Base-by-base conservation (phyloP, 2,329 filamentous ascomycete genomes). In the Fusarium staphyleae region DNA sequence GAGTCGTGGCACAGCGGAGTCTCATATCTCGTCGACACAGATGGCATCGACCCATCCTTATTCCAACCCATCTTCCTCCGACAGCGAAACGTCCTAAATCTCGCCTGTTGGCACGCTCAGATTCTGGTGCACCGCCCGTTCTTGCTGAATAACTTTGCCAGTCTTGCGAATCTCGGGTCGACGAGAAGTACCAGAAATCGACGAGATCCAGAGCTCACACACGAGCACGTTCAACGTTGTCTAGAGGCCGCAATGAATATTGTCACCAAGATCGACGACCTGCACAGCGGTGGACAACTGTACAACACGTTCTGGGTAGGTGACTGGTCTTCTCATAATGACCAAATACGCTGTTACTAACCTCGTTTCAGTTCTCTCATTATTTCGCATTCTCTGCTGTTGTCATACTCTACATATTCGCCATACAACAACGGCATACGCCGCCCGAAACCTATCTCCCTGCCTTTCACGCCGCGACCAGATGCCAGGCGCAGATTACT, bases 341-440 rank as follows among this genome's bases (percentile, higher is more conserved):
- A 74, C 63, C 67, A 6, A 75, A 75, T 9, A 70, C 71, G 2
- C 13, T 22, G 5, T 24, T 8, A 8, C 22, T 12, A n/a, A 16
- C n/a, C 11, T 46, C 7, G 19, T 24, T 5, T 9, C 14, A 56
- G 53, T 56, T 56, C 13, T 40, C 43, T 2, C 74, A 75, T 16
- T 79, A 79, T 50, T 76, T 75, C 48, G 75, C 72, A 1, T 79
- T 79, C 35, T 77, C 69, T 15, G 77, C 77, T 1, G 72, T 76
- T 4, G 74, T 77, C 1, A 69, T 78, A 0, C 63, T 79, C 4
- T 79, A 79, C 49, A 71, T 79, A 3, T 76, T 75, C 36, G 71
- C 72, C 4, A 78, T 79, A 12, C 76, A 77, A 40, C 65, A 73
- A 28, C 56, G 69, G 1, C 55, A 64, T 4, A 50, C 62, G 3